Evolutionary conservation across 2,329 filamentous ascomycete genomes (phyloP), one percentile per base, ranked within the genome.

Genomic region (Nectriaceae sp.): DNA sequence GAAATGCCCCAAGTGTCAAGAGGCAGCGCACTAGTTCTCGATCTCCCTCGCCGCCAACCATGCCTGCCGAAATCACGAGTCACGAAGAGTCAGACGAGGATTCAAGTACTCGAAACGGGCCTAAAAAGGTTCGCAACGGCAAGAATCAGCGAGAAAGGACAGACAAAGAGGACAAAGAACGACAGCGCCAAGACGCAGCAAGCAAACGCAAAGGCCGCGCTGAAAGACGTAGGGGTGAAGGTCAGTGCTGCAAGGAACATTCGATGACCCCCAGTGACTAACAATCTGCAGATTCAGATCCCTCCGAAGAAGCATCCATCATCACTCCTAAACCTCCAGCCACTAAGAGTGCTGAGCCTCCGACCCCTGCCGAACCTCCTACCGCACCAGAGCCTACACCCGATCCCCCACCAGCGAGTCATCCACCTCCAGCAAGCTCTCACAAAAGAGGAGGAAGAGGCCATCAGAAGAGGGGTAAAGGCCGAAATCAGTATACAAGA

Each of bases 401-500:
- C 5, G 71, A 67, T 31, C 71, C 70, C 18, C 75, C 78, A 24
- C 69, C 74, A 38, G 68, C 76, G 21, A 71, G 71, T 6, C 73
- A 78, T 50, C 69, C 75, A 3, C 62, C 71, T 3, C 72, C 76
- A 1, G 77, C 65, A 46, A 72, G 66, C 54, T 73, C 77, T 2
- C 76, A 80, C 47, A 89, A 87, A 65, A 87, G 59, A 71, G 79
- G 63, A 64, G 81, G 70, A 48, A 76, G 84, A 62, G 79, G 83
- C 58, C 78, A 84, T 5, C 76, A 80, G 57, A 84, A 87, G 62
- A 85, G 87, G 53, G 84, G 79, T 29, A 84, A 85, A 49, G 87
- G 88, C 16, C 85, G 88, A 54, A 94, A 93, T 55, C 90, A 94
- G 67, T 92, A 93, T 61, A 92, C 88, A 1, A 88, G 87, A 63